These are phyloP conservation scores for Anacardium occidentale DNA, from an alignment of 345 rosid species.

Conservation along the genomic window DNA sequence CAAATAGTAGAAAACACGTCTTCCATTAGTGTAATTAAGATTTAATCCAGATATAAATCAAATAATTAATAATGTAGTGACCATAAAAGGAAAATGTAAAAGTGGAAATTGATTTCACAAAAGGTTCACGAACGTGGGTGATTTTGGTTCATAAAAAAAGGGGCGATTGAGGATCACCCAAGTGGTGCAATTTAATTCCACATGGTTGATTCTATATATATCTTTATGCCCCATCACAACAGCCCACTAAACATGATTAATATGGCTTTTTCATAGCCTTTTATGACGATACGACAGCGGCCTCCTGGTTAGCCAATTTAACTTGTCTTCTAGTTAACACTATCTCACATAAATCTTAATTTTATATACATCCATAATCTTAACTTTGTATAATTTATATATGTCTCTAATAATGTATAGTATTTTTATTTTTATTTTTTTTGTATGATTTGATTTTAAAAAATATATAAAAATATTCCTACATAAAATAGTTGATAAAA, in stretches of 20 bases:
- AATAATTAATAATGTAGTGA: too few species aligned
- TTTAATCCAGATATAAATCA: background rate
- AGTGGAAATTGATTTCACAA: background rate
- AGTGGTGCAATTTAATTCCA: background rate
- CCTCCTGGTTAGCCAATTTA: background rate
- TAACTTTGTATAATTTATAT: too few species aligned
- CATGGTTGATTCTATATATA: too few species aligned
- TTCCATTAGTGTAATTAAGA: background rate
- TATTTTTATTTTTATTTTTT: too few species aligned
- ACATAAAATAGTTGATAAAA: too few species aligned
- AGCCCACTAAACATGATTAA: too few species aligned
- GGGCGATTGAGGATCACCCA: background rate
- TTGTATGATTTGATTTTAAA: too few species aligned
- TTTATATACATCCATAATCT: background rate
- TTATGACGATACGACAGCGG: background rate
- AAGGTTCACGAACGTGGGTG: background rate
- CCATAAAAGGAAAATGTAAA: background rate
- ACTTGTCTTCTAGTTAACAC: background rate
- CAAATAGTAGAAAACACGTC: background rate
- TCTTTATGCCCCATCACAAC: too few species aligned
- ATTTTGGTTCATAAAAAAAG: background rate
- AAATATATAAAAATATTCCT: too few species aligned
- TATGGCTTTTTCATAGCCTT: background rate
- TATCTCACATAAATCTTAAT: background rate
- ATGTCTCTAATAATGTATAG: too few species aligned